A percentile compares a stretch with the other conserved stretches of the same genome.
phyloP scores from a whole-genome alignment of 208 protist genomes.

The Balamuthia mandrillaris region DNA sequence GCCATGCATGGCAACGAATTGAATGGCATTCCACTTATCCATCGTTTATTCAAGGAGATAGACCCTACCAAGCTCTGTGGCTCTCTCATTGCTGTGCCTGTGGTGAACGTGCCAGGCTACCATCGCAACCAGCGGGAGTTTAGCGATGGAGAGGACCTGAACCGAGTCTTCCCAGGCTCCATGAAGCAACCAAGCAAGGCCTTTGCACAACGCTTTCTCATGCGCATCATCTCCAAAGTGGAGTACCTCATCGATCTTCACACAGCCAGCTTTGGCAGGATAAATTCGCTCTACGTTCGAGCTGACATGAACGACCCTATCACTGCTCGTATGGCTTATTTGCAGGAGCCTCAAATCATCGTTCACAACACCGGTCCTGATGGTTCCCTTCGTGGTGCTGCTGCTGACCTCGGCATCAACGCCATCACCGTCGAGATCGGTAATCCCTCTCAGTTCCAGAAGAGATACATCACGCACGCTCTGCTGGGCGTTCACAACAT shows the following conservation, averaged over 20 bases:
- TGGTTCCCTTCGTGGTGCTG: conserved; percentile 48
- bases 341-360: conserved; percentile 59
- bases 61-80: conserved; percentile 36
- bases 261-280: conserved; percentile 47
- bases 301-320: conserved; percentile 55
- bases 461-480: conserved; percentile 40
- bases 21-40: conserved; percentile 54
- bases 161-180: conserved; percentile 53
- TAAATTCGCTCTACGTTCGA: conserved; percentile 62
- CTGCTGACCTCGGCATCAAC: conserved; percentile 29
- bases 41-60: conserved; percentile 27
- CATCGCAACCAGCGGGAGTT: conserved; percentile 13
- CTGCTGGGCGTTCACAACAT: conserved; percentile 51
- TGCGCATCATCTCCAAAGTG: conserved; percentile 47
- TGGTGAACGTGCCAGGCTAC: conserved; percentile 46
- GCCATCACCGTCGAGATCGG: conserved; percentile 62
- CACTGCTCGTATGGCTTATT: conserved; percentile 41
- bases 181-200: conserved; percentile 33
- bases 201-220: conserved; percentile 41
- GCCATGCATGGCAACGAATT: conserved; percentile 51
- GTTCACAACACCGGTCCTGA: conserved; percentile 61
- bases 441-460: conserved; percentile 43
- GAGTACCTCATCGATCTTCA: conserved; percentile 60
- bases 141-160: conserved; percentile 51
- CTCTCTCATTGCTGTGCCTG: conserved; percentile 32